These are phyloP conservation scores for Isabelozyma heimii DNA, from an alignment of 805 yeast species.

Conservation along the genomic window DNA sequence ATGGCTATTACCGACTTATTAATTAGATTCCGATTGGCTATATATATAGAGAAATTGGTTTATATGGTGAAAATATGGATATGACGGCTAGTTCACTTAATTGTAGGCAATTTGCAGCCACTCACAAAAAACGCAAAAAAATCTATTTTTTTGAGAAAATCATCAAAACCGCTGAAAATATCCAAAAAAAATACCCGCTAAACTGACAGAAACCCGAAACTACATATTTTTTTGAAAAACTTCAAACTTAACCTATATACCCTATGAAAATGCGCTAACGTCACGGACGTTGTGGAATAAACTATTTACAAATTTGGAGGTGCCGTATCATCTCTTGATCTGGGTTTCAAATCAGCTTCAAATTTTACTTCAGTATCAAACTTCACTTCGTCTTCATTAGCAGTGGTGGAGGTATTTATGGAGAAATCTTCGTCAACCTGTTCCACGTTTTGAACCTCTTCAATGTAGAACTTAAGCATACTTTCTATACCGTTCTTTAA, in stretches of 20 bases:
- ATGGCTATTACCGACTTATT: no score
- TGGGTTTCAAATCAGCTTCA: slow-evolving; percentile 17
- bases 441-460: slow-evolving; percentile 60
- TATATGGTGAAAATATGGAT: no score
- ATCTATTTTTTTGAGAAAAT: no score
- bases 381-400: slow-evolving; percentile 3
- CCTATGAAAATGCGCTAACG: not conserved
- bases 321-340: slow-evolving; percentile 16
- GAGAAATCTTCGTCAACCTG: slow-evolving; percentile 43
- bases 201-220: no score
- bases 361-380: slow-evolving; percentile 14
- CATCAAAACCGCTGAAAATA: no score
- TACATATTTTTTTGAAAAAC: not conserved
- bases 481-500: slow-evolving; percentile 67
- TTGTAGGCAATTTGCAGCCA: not conserved
- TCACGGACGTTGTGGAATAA: not conserved
- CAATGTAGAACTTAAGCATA: slow-evolving; percentile 68
- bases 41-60: no score
- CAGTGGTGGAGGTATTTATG: slow-evolving; percentile 3
- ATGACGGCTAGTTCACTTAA: no score
- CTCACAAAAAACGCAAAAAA: not conserved
- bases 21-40: no score
- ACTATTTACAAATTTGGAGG: slow-evolving; percentile 26
- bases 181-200: no score
- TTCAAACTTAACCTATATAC: not conserved